Base-by-base conservation (phyloP, 2,329 filamentous ascomycete species). In the Ophiostoma triangulosporum region DNA sequence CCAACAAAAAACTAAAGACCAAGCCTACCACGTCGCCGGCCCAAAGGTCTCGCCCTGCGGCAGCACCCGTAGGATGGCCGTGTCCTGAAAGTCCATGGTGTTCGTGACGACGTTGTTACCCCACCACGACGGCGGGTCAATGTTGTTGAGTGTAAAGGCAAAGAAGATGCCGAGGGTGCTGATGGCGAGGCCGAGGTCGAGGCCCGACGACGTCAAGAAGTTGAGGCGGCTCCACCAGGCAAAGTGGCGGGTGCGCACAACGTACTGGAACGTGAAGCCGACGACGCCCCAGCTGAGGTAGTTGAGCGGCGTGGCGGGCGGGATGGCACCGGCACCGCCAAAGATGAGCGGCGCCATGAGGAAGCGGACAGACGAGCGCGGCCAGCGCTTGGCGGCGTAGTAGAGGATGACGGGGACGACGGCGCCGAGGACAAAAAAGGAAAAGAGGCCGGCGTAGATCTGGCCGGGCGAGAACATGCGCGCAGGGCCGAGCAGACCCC, bases 181-280 rank as follows among this genome's bases (percentile, higher is more conserved):
- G 26, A 88, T 68, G 1, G 81, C 81, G 1, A 88, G 70, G 1
- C 84, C 84, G 12, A 85, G 71, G 59, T 88, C 84, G 48, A 88
- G 70, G 0, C 78, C 84, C 0, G 82, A 84, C 12, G 81, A 83
- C 0, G 84, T 83, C 56, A 88, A 67, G 61, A 85, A 88, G 68
- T 87, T 88, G 62, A 86, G 77, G 26, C 81, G 74, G 65, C 77
- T 78, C 85, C 85, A 88, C 84, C 84, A 88, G 27, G 69, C 74
- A 57, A 79, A 80, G 64, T 78, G 74, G 14, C 74, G 72, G 61
- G 77, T 76, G 65, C 81, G 80, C 63, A 88, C 77, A 62, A 71
- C 74, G 64, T 78, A 80, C 64, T 88, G 84, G 71, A 88, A 88
- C 31, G 84, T 57, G 60, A 78, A 80, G 29, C 84, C 85, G 3